Conservation (phyloP, 1,284 basidiomycete species). For the Pterulicium gracile region DNA sequence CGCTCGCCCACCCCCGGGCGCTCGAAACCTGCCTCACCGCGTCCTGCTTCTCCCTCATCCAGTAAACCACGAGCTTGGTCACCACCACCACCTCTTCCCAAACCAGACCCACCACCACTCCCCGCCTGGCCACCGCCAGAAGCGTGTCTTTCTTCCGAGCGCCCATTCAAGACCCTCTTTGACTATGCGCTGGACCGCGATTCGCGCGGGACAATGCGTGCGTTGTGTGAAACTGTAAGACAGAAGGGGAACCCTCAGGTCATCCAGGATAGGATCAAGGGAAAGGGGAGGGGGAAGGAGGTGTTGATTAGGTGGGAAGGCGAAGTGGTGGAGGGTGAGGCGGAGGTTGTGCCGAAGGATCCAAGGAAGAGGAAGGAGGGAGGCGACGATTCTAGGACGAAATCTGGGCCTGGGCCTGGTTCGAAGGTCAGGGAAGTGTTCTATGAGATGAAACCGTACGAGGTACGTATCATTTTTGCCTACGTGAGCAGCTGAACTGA, state of each 20-base stretch:
- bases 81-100: conserved; percentile 11
- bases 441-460: conserved; percentile 41
- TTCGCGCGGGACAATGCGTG: conserved; percentile 8
- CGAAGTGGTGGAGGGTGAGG: conserved; percentile 38
- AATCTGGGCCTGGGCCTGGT: conserved; percentile 27
- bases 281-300: conserved; percentile 56
- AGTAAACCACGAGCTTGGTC: too few relatives aligned
- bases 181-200: conserved; percentile 8
- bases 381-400: conserved; percentile 21
- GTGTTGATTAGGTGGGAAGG: conserved; percentile 45
- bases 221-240: conserved; percentile 27
- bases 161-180: conserved; percentile 7
- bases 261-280: conserved; percentile 38
- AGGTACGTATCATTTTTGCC: conserved; percentile 35
- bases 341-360: conserved; percentile 25
- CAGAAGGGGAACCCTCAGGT: conserved; percentile 21
- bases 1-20: not conserved
- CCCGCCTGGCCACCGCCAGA: conserved; percentile 12
- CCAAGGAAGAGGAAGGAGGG: conserved; percentile 40
- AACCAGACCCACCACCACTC: conserved; percentile 10
- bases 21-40: not conserved
- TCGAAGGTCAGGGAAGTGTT: conserved; percentile 30
- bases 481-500: conserved; percentile 9
- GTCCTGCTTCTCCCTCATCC: not conserved
- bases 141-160: conserved; percentile 5